Conservation (phyloP, 2,329 filamentous ascomycete genomes). For the Fusarium tjaetaba region DNA sequence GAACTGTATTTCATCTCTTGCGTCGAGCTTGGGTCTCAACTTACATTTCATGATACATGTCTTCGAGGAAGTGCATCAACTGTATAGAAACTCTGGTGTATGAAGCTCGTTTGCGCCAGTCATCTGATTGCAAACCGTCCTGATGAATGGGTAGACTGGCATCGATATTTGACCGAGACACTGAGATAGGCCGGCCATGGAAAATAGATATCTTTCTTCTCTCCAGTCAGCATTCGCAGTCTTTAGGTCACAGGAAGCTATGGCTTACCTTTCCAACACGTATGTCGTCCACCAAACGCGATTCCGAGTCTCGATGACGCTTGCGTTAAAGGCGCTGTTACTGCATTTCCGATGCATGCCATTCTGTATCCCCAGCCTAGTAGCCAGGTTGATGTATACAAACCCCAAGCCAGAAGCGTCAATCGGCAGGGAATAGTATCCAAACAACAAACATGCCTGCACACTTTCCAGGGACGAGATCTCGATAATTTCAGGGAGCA, state of each 20-base stretch:
- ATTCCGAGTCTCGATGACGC: not conserved
- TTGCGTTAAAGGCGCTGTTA: not conserved
- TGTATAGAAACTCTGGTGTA: not conserved
- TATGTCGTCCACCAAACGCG: not conserved
- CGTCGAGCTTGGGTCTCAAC: not conserved
- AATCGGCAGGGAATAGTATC: slow-evolving; percentile 2
- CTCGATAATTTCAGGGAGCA: not conserved
- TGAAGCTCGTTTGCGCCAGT: not conserved
- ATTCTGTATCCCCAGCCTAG: not conserved
- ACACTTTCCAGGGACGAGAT: slow-evolving; percentile 5
- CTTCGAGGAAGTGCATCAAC: not conserved
- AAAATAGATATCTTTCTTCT: slow-evolving; percentile 6
- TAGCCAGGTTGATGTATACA: not conserved
- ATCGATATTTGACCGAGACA: slow-evolving; percentile 7
- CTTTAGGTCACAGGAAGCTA: too few relatives aligned
- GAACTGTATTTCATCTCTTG: not conserved
- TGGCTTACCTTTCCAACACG: not conserved
- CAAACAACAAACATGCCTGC: not conserved
- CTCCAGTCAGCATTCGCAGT: not conserved
- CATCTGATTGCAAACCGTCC: not conserved
- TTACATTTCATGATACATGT: slow-evolving; percentile 6
- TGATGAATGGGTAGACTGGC: not conserved
- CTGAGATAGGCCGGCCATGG: not conserved
- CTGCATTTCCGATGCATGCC: slow-evolving; percentile 5
- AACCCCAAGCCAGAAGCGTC: slow-evolving; percentile 1